phyloP scores from a whole-genome alignment of 2,329 filamentous ascomycete genomes.

The Fusarium foetens region DNA sequence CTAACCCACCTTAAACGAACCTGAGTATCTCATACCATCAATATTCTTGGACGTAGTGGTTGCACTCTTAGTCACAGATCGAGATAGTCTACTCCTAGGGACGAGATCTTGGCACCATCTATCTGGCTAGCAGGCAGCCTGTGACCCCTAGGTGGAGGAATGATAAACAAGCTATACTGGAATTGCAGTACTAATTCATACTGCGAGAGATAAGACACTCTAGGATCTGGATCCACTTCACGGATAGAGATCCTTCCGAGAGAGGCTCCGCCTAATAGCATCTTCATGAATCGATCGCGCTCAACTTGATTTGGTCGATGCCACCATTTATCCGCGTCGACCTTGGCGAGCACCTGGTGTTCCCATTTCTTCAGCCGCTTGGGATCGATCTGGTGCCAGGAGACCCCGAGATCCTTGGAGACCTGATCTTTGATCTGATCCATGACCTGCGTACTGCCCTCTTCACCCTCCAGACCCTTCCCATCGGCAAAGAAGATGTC shows the following conservation, averaged over 20 bases:
- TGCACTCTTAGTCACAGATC: neutral
- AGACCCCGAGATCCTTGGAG: constrained; percentile 26
- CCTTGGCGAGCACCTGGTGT: constrained; percentile 11
- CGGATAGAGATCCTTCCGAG: neutral
- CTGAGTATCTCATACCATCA: neutral
- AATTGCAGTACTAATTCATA: neutral
- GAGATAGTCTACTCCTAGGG: neutral
- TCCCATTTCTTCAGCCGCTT: constrained; percentile 15
- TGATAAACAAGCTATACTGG: neutral
- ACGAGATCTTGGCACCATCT: neutral
- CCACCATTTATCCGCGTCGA: constrained; percentile 26
- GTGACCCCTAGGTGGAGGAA: neutral
- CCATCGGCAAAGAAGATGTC: constrained; percentile 15
- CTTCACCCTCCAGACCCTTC: neutral
- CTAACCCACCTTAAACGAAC: neutral
- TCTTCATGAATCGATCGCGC: constrained; percentile 2
- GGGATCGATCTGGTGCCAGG: constrained; percentile 28
- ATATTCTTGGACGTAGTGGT: neutral
- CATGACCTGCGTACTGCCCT: fast-evolving
- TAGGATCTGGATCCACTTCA: neutral
- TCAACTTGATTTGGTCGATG: constrained; percentile 21
- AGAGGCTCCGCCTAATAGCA: neutral
- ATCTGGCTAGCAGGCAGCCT: neutral
- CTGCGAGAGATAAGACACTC: neutral
- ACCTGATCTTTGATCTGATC: constrained; percentile 30